Evolutionary conservation across 116 monocot species (phyloP).

Genomic region (Iris pallida): DNA sequence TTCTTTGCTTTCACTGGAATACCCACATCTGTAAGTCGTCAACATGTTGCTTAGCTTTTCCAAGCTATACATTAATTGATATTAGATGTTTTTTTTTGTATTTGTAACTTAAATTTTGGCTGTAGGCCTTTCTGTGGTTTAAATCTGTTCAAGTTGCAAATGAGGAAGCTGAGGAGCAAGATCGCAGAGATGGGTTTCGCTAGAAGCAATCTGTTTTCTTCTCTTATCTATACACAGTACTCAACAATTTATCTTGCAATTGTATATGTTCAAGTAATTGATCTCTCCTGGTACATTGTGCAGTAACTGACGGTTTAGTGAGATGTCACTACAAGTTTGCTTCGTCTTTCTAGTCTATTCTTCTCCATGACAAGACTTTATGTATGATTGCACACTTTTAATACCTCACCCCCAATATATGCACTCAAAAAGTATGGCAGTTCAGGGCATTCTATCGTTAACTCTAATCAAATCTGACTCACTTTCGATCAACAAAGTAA

Average conservation of each 20-base stretch:
- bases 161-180: conserved; percentile 90
- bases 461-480: too few relatives aligned
- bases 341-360: too few relatives aligned
- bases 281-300: not conserved
- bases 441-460: too few relatives aligned
- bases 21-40: conserved; percentile 66
- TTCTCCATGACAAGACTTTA: too few relatives aligned
- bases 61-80: not conserved
- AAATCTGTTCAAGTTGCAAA: conserved; percentile 91
- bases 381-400: too few relatives aligned
- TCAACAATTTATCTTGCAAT: not conserved
- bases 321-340: too few relatives aligned
- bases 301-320: too few relatives aligned
- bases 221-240: not conserved
- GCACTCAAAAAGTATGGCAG: too few relatives aligned
- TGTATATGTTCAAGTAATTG: not conserved
- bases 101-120: conserved; percentile 1
- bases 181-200: conserved; percentile 64
- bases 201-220: conserved; percentile 22
- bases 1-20: conserved; percentile 87
- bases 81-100: not conserved
- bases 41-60: not conserved
- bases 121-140: conserved; percentile 69
- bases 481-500: too few relatives aligned
- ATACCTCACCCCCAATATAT: too few relatives aligned